A percentile compares a stretch with the other conserved stretches of the same genome.
Conservation (phyloP, 2,329 filamentous ascomycete species). For the Pseudocercospora crystallina region DNA sequence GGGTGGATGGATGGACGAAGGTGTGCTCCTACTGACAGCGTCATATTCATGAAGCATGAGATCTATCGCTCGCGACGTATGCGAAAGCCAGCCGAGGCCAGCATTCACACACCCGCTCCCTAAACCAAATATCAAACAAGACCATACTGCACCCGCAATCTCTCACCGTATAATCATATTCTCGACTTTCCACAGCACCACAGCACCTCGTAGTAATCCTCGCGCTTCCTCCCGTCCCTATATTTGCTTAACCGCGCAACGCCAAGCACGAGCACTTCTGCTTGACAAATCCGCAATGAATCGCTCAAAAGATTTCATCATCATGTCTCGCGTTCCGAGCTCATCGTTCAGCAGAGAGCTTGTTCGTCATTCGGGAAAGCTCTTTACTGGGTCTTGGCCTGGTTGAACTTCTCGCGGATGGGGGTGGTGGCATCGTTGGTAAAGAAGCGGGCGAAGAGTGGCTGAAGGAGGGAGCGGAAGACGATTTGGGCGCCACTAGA, state of each 20-base stretch:
- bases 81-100: too few species aligned
- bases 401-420: conserved; percentile 71
- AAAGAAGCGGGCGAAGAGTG: conserved; percentile 93
- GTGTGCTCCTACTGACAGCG: too few species aligned
- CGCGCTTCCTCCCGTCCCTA: too few species aligned
- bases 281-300: background rate
- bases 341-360: background rate
- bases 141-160: too few species aligned
- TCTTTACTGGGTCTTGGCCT: conserved; percentile 34
- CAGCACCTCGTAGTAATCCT: too few species aligned
- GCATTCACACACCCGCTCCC: too few species aligned
- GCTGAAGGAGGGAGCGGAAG: conserved; percentile 94
- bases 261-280: conserved; percentile 1
- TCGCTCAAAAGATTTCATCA: background rate
- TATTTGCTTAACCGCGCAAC: background rate
- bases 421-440: conserved; percentile 68
- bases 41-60: too few species aligned
- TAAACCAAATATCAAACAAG: too few species aligned
- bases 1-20: too few species aligned
- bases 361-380: background rate
- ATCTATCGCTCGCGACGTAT: too few species aligned
- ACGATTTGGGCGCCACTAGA: conserved; percentile 87
- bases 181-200: too few species aligned
- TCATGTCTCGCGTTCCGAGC: background rate
- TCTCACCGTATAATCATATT: too few species aligned